phyloP scores from a whole-genome alignment of 192 early-diverging fungal species.

The Kickxella alabastrina region DNA sequence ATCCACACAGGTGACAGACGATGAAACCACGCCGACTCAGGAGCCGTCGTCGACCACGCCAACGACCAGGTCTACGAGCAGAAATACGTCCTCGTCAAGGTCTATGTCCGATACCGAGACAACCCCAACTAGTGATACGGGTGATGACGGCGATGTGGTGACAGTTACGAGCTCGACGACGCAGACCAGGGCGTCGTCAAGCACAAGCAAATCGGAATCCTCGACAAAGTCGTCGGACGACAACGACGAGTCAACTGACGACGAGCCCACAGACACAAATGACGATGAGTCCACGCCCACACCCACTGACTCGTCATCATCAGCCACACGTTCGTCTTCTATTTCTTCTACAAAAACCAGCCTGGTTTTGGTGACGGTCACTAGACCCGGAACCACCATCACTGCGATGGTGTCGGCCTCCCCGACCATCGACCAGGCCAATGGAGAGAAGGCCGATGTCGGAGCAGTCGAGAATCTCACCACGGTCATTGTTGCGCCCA shows the following conservation, averaged over 20 bases:
- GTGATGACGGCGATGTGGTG: not conserved
- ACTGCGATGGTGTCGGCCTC: constrained; percentile 23
- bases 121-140: too few species aligned
- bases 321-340: not conserved
- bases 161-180: not conserved
- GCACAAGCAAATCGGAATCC: not conserved
- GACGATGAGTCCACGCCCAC: not conserved
- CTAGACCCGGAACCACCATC: constrained; percentile 22
- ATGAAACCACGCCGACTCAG: not conserved
- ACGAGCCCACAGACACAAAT: too few species aligned
- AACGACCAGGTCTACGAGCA: constrained; percentile 4
- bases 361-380: constrained; percentile 34
- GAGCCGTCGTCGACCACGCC: constrained; percentile 1
- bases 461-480: constrained; percentile 34
- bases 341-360: not conserved
- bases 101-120: not conserved
- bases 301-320: not conserved
- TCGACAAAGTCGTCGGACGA: not conserved
- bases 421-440: constrained; percentile 37
- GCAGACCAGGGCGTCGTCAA: not conserved
- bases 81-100: too few species aligned
- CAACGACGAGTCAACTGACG: too few species aligned
- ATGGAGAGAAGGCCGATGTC: constrained; percentile 47
- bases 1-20: too few species aligned
- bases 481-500: constrained; percentile 37